These are phyloP conservation scores for Fraxinus xanthoxyloides DNA, from an alignment of 305 asterid genomes.

Conservation along the genomic window DNA sequence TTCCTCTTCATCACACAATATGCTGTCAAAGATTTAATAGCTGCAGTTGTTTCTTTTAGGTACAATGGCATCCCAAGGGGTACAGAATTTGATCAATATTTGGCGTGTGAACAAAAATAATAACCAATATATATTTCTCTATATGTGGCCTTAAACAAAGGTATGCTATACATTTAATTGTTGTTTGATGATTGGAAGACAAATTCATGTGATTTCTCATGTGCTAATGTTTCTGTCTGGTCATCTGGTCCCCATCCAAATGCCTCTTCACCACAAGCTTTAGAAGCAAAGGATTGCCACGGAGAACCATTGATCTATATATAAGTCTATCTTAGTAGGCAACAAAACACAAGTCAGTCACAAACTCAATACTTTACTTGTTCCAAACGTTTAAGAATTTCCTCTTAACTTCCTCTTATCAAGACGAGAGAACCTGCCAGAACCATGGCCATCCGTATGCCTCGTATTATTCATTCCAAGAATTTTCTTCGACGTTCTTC, in stretches of 20 bases:
- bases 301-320: neutral
- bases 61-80: neutral
- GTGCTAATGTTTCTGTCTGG: constrained; percentile 14
- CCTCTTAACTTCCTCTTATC: neutral
- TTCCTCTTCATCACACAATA: neutral
- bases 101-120: neutral
- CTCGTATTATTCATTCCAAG: neutral
- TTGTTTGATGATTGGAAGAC: constrained; percentile 10
- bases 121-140: neutral
- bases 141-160: neutral
- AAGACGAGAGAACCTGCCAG: neutral
- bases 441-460: neutral
- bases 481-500: neutral
- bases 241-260: neutral
- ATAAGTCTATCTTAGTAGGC: neutral
- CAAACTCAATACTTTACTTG: neutral
- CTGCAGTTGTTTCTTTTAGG: neutral
- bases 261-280: neutral
- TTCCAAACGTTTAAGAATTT: neutral
- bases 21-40: neutral
- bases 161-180: neutral
- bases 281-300: neutral
- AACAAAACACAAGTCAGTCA: neutral
- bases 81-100: neutral
- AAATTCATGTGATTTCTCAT: constrained; percentile 26